These are phyloP conservation scores for Hyaloperonospora arabidopsidis DNA, from an alignment of 352 stramenopile genomes.

Conservation along the genomic window DNA sequence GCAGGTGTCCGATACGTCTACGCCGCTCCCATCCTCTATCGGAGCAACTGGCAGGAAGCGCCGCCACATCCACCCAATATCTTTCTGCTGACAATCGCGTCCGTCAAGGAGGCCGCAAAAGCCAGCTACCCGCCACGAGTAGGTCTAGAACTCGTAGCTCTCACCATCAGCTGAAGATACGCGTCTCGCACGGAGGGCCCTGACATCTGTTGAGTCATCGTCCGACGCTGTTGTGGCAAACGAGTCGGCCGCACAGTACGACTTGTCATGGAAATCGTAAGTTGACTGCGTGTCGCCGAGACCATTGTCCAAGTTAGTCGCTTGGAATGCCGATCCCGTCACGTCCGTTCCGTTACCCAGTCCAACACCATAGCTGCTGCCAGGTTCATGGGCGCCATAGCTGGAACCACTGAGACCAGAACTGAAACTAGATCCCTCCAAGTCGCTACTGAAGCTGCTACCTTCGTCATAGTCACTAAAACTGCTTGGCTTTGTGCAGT, in stretches of 20 bases:
- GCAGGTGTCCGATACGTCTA: conserved; percentile 22
- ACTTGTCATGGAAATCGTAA: conserved; percentile 41
- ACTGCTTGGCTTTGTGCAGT: conserved; percentile 15
- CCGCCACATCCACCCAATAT: conserved; percentile 7
- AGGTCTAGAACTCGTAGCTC: conserved; percentile 66
- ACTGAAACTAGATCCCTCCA: conserved; percentile 27
- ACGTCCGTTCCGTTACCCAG: conserved; percentile 9
- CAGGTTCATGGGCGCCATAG: conserved; percentile 18
- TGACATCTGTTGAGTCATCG: conserved; percentile 12
- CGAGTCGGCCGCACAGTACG: conserved; percentile 24
- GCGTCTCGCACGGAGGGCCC: conserved; percentile 25
- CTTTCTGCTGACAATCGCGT: conserved; percentile 15
- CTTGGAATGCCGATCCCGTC: conserved; percentile 16
- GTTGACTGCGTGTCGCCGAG: conserved; percentile 32
- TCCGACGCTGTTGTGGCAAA: conserved; percentile 24
- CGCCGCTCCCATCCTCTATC: conserved; percentile 13
- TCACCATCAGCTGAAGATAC: conserved; percentile 50
- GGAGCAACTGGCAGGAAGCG: conserved; percentile 10
- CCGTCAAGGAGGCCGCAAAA: conserved; percentile 12
- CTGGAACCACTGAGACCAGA: conserved; percentile 21
- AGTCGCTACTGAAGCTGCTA: conserved; percentile 21
- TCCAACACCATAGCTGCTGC: conserved; percentile 20
- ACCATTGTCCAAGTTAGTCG: conserved; percentile 10
- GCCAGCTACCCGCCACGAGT: conserved; percentile 1
- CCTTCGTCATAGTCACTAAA: conserved; percentile 19